A percentile compares a stretch with the other conserved stretches of the same genome.
Evolutionary conservation across 208 protist species (phyloP).

Genomic region (Spironucleus salmonicida): DNA sequence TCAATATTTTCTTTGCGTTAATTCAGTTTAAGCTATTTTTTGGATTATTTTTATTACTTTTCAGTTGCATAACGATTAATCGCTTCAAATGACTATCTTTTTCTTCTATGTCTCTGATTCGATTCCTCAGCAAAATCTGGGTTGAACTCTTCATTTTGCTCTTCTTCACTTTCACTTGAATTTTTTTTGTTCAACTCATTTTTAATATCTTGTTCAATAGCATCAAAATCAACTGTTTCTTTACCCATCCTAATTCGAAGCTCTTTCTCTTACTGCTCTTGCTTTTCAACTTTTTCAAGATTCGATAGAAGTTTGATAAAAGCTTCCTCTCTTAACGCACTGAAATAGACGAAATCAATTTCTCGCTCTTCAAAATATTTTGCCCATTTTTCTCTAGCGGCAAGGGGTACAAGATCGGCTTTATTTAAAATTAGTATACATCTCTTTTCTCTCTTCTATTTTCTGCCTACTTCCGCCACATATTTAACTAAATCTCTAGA

Average conservation of each 20-base stretch:
- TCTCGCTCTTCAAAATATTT: conserved; percentile 30
- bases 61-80: neutral
- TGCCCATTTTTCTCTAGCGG: conserved; percentile 25
- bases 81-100: conserved; percentile 28
- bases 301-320: neutral
- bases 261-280: neutral
- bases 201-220: neutral
- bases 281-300: neutral
- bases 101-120: conserved; percentile 1
- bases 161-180: conserved; percentile 37
- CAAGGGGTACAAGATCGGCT: conserved; percentile 34
- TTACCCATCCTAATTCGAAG: neutral
- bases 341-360: conserved; percentile 29
- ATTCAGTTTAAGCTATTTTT: too few species aligned
- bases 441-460: neutral
- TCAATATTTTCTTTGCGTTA: too few species aligned
- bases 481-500: conserved; percentile 35
- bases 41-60: conserved; percentile 15
- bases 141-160: conserved; percentile 31
- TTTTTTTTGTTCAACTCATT: conserved; percentile 31
- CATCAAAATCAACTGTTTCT: neutral
- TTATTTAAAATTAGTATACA: conserved; percentile 40
- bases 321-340: conserved; percentile 27
- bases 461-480: neutral
- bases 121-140: conserved; percentile 29